Conservation (phyloP, 2,329 filamentous ascomycete genomes). For the Didymella sp. region DNA sequence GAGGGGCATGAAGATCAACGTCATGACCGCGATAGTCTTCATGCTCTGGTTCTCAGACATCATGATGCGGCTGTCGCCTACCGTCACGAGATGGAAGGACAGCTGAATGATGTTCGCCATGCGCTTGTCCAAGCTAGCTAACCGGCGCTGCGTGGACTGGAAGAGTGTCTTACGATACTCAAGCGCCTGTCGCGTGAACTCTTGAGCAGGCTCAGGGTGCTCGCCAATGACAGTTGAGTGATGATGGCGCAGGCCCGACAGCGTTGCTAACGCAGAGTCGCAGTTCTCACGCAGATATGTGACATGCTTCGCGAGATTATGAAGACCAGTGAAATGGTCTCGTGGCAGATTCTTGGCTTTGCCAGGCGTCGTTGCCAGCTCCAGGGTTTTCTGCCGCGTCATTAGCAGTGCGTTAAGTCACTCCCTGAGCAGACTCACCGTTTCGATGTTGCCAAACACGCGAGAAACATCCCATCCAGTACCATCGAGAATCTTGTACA, state of each 20-base stretch:
- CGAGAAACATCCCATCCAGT: conserved; percentile 39
- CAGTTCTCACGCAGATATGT: conserved; percentile 49
- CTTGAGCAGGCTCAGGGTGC: conserved; percentile 13
- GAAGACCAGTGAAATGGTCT: conserved; percentile 37
- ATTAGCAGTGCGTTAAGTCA: conserved; percentile 9
- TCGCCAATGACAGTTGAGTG: conserved; percentile 20
- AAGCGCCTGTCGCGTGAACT: conserved; percentile 28
- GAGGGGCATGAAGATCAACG: conserved; percentile 54
- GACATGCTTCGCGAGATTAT: conserved; percentile 51
- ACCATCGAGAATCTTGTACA: conserved; percentile 41
- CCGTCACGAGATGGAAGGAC: conserved; percentile 52
- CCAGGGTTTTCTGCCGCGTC: conserved; percentile 28
- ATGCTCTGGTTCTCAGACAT: conserved; percentile 52
- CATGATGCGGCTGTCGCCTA: conserved; percentile 48
- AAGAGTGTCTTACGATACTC: conserved; percentile 44
- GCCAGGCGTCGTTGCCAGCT: conserved; percentile 25
- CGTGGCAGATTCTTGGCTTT: conserved; percentile 29
- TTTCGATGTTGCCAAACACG: conserved; percentile 44
- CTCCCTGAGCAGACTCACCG: conserved; percentile 19
- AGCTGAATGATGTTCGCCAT: conserved; percentile 51
- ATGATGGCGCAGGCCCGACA: conserved; percentile 33
- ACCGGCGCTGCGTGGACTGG: conserved; percentile 45
- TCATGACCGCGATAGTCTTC: conserved; percentile 56
- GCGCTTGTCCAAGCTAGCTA: conserved; percentile 46
- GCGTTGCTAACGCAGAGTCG: conserved; percentile 38